phyloP scores from a whole-genome alignment of 768 basidiomycete genomes.

The Suillus discolor region DNA sequence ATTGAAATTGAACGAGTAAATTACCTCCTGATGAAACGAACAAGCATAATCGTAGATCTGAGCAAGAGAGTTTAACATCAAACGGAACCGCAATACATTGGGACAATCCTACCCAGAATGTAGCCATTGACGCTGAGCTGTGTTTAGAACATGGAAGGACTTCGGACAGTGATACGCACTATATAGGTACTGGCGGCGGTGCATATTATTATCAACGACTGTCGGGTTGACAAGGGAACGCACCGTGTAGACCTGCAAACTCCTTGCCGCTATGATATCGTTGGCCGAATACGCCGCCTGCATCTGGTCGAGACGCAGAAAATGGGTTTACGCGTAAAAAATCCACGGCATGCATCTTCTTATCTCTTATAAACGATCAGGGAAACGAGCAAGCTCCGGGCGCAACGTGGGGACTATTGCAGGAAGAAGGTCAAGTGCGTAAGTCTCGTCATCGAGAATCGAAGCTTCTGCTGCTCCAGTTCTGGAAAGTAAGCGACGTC shows the following conservation, averaged over 20 bases:
- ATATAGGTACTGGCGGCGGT: not conserved
- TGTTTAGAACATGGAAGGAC: not conserved
- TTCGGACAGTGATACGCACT: not conserved
- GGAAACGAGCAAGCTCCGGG: not conserved
- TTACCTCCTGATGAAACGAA: not conserved
- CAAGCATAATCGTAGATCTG: constrained; percentile 3
- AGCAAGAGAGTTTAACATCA: not conserved
- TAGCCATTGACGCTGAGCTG: constrained; percentile 5
- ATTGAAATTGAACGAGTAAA: no score
- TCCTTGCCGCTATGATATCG: not conserved
- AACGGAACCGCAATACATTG: not conserved
- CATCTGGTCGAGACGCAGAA: not conserved
- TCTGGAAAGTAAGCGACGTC: not conserved
- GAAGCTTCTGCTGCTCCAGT: not conserved
- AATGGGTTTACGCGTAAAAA: not conserved
- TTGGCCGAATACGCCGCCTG: not conserved
- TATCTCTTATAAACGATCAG: not conserved
- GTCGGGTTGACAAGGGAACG: not conserved
- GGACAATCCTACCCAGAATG: not conserved
- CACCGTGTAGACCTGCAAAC: not conserved
- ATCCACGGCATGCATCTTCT: not conserved
- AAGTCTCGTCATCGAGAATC: not conserved
- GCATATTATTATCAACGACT: not conserved
- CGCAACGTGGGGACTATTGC: not conserved
- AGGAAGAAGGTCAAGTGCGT: not conserved